Evolutionary conservation across 2,329 filamentous ascomycete species (phyloP).

Genomic region (Pseudonectria foliicola): DNA sequence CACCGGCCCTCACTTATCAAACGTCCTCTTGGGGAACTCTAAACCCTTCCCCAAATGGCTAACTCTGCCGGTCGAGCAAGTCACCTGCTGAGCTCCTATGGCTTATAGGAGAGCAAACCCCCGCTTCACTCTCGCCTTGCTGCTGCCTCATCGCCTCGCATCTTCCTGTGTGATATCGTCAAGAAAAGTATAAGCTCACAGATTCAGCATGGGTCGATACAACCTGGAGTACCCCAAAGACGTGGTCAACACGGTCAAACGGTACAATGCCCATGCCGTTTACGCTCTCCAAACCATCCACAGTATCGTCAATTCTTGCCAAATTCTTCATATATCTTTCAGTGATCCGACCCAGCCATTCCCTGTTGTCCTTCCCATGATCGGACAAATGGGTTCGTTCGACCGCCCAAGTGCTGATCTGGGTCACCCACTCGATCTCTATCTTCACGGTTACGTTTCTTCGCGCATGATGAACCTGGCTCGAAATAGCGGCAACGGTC

Average conservation of each 20-base stretch:
- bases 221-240: slow-evolving; percentile 57
- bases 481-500: slow-evolving; percentile 6
- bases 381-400: slow-evolving; percentile 74
- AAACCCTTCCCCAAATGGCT: no score
- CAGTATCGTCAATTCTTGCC: slow-evolving; percentile 66
- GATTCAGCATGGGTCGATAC: slow-evolving; percentile 26
- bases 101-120: no score
- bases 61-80: no score
- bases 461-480: slow-evolving; percentile 67
- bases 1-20: no score
- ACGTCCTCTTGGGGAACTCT: no score
- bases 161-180: no score
- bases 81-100: no score
- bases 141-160: no score
- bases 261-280: slow-evolving; percentile 56
- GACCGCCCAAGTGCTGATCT: slow-evolving; percentile 50
- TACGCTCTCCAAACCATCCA: slow-evolving; percentile 72
- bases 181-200: no score
- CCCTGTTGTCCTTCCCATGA: slow-evolving; percentile 75
- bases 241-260: slow-evolving; percentile 57
- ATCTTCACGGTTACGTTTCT: slow-evolving; percentile 79
- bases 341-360: slow-evolving; percentile 57
- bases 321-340: slow-evolving; percentile 76
- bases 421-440: slow-evolving; percentile 65
- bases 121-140: no score